Evolutionary conservation across 148 eudicot genomes (phyloP).

Genomic region (Oxyria digyna): DNA sequence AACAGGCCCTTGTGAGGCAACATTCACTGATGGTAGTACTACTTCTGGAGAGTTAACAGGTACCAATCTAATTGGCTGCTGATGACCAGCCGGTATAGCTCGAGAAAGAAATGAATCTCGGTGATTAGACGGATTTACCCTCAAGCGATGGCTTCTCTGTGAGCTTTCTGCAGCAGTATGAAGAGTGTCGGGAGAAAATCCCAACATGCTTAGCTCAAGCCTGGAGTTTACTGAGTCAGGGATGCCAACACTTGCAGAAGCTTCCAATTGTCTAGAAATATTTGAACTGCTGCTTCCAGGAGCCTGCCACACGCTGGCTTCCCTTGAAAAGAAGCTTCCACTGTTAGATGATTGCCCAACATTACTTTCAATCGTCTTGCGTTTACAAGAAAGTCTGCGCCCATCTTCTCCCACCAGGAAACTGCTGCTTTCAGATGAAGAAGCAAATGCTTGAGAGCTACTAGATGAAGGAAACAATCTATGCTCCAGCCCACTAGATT

Average conservation of each 20-base stretch:
- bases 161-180: conserved; percentile 29
- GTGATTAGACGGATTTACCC: conserved; percentile 34
- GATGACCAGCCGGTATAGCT: no score
- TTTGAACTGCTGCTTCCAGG: conserved; percentile 16
- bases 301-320: conserved; percentile 37
- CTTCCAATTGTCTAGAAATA: conserved; percentile 27
- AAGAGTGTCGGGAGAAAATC: conserved; percentile 26
- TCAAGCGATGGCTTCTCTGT: conserved; percentile 41
- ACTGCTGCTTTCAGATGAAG: conserved; percentile 41
- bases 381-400: conserved; percentile 59
- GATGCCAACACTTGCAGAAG: conserved; percentile 9
- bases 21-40: conserved; percentile 26
- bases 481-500: conserved; percentile 23
- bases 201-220: conserved; percentile 43
- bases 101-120: conserved; percentile 29
- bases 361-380: conserved; percentile 62
- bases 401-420: conserved; percentile 38
- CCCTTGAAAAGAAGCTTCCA: no score
- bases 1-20: conserved; percentile 16
- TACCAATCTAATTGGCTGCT: conserved; percentile 30
- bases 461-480: conserved; percentile 22
- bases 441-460: conserved; percentile 31
- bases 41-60: conserved; percentile 37
- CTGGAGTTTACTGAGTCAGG: conserved; percentile 38
- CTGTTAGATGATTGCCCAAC: conserved; percentile 64